Conservation (phyloP, 208 protist species). For the Naegleria lovaniensis region DNA sequence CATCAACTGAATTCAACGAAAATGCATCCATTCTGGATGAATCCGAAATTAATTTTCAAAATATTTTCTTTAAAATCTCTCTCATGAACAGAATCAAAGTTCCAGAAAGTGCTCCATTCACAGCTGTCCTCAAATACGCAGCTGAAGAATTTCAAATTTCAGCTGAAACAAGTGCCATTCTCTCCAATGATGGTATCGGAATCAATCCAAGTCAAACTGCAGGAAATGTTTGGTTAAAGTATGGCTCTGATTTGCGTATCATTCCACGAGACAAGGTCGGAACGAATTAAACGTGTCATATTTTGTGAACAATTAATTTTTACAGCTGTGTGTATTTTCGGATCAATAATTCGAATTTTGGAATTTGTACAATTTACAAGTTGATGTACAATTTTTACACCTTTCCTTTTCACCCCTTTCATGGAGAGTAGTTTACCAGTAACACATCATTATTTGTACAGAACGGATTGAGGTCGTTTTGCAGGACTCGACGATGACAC, state of each 20-base stretch:
- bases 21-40: no score
- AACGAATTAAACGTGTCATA: no score
- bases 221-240: constrained; percentile 86
- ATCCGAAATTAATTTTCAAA: constrained; percentile 1
- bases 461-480: no score
- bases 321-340: no score
- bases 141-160: constrained; percentile 79
- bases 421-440: no score
- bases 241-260: constrained; percentile 82
- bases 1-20: no score
- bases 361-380: not conserved
- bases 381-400: not conserved
- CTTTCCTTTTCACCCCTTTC: no score
- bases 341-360: no score
- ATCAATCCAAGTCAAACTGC: constrained; percentile 86
- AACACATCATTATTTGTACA: no score
- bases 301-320: no score
- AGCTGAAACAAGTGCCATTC: constrained; percentile 25
- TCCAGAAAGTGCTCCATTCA: constrained; percentile 86
- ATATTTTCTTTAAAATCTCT: not conserved
- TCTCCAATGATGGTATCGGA: constrained; percentile 73
- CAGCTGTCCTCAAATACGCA: constrained; percentile 83
- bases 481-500: no score
- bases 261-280: constrained; percentile 88
- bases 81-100: constrained; percentile 67